These are phyloP conservation scores for Orobanche coerulescens DNA, from an alignment of 257 asterid species.

Conservation along the genomic window DNA sequence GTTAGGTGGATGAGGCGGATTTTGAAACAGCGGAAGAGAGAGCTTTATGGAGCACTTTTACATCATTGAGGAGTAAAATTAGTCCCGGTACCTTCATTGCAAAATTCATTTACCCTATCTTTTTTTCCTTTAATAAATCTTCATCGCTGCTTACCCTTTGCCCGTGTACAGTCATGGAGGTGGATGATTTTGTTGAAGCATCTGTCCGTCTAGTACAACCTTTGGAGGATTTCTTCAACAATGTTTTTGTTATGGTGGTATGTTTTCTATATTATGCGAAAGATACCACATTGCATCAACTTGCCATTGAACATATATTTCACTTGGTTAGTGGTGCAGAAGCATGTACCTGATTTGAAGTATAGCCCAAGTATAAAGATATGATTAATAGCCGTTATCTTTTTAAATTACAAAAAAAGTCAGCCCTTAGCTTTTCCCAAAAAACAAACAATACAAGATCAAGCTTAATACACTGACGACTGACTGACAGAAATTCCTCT, in stretches of 20 bases:
- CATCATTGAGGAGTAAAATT: conserved; percentile 55
- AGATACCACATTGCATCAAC: background rate
- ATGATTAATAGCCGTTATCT: background rate
- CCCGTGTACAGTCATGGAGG: conserved; percentile 64
- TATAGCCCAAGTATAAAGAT: background rate
- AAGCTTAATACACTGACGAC: background rate
- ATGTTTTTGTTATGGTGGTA: conserved; percentile 97
- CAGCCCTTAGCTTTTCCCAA: too few relatives aligned
- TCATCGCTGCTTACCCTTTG: background rate
- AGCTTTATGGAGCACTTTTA: conserved; percentile 69
- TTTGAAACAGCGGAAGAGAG: conserved; percentile 75
- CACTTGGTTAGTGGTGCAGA: background rate
- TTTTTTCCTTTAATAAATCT: background rate
- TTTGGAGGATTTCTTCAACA: conserved; percentile 74
- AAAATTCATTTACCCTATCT: background rate
- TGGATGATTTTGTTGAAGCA: conserved; percentile 75
- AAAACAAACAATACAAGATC: background rate
- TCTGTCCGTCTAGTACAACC: conserved; percentile 63
- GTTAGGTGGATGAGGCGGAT: conserved; percentile 79
- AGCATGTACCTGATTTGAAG: background rate
- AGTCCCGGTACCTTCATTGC: conserved; percentile 46
- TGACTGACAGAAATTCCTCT: background rate
- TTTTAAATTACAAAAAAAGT: too few relatives aligned
- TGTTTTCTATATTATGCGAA: conserved; percentile 22
- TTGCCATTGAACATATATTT: background rate